Conservation (phyloP, 768 basidiomycete species). For the Lactifluus pinguis region DNA sequence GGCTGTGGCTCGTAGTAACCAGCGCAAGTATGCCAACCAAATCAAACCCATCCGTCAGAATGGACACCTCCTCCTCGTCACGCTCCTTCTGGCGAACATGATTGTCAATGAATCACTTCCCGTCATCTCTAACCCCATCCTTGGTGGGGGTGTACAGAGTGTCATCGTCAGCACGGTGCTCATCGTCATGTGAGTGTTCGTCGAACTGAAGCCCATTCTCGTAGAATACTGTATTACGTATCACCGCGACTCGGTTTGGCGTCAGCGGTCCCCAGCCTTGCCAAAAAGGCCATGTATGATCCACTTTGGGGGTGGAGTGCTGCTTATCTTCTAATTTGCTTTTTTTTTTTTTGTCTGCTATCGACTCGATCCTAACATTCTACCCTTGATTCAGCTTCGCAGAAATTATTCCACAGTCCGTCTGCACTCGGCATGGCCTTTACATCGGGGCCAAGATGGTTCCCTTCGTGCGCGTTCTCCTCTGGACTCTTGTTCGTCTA, state of each 20-base stretch:
- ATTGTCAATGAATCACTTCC: conserved; percentile 85
- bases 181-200: conserved; percentile 69
- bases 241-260: neutral
- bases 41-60: conserved; percentile 83
- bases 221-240: neutral
- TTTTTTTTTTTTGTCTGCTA: neutral
- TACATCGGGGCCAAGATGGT: conserved; percentile 87
- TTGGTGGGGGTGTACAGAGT: conserved; percentile 70
- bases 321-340: neutral
- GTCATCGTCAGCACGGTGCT: conserved; percentile 78
- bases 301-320: neutral
- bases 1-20: conserved; percentile 40
- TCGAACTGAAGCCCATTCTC: neutral
- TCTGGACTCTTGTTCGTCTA: conserved; percentile 52
- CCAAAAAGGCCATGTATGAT: too few relatives aligned
- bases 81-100: conserved; percentile 82
- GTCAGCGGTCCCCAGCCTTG: neutral
- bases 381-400: conserved; percentile 48
- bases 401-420: conserved; percentile 86
- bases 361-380: neutral
- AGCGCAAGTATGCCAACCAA: conserved; percentile 71
- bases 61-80: conserved; percentile 75
- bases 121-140: conserved; percentile 67
- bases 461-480: conserved; percentile 52
- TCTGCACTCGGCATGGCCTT: conserved; percentile 87